Evolutionary conservation across 2,329 filamentous ascomycete species (phyloP), one percentile per base, ranked within the genome.

Genomic region (Fusarium sp.): DNA sequence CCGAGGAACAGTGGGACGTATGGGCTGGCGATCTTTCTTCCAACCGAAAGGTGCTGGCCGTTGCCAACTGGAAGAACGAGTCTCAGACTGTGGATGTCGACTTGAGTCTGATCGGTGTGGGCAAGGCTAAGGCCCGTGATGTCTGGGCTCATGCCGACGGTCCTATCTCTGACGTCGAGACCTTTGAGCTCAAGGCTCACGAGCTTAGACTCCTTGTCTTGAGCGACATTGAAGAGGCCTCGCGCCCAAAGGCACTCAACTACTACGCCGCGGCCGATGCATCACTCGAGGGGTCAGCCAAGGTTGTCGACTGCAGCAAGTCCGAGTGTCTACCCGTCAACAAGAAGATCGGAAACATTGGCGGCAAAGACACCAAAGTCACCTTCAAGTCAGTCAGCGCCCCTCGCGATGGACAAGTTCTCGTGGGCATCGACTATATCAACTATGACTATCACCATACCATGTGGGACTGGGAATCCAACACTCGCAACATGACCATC

Each of bases 11-110:
- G 48, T 88, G 86, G 80, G 88, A 90, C 64, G 78, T 89, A 1
- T 89, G 86, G 86, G 83, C 84, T 29, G 87, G 87, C 0, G 81
- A 85, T 9, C 81, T 89, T 1, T 86, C 86, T 0, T 84, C 80
- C 1, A 81, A 78, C 0, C 80, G 86, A 4, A 82, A 79, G 6
- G 86, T 88, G 0, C 80, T 86, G 1, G 87, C 84, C 0, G 68
- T 88, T 14, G 83, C 87, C 8, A 89, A 89, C 76, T 89, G 87
- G 88, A 81, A 78, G 41, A 85, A 86, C 41, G 81, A 83, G 57
- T 81, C 83, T 0, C 83, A 86, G 65, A 80, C 81, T 0, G 80
- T 88, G 14, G 79, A 82, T 1, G 71, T 89, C 6, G 81, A 87
- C 67, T 72, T 89, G 6, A 77, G 83, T 0, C 76, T 79, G 3